These are phyloP conservation scores for Paecilomyces sp. DNA, from an alignment of 2,329 filamentous ascomycete genomes.

Conservation along the genomic window DNA sequence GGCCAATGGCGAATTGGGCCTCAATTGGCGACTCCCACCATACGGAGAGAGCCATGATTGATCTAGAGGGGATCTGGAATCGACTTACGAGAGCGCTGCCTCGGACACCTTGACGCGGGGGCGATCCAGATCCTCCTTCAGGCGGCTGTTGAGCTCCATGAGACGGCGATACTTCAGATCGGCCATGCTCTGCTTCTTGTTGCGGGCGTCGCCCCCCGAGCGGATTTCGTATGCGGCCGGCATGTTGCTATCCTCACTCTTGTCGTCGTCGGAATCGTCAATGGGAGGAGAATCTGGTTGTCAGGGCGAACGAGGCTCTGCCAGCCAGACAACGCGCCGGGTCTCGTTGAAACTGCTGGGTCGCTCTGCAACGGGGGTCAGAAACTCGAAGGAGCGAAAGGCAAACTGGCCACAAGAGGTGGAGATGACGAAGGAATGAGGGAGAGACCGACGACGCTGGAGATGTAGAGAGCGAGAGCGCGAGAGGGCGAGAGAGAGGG, in stretches of 20 bases:
- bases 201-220: conserved; percentile 60
- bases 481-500: background rate
- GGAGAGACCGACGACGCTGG: background rate
- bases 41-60: background rate
- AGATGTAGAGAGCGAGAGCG: background rate
- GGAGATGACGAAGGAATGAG: background rate
- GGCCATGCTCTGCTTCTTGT: conserved; percentile 99
- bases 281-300: background rate
- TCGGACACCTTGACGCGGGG: conserved; percentile 94
- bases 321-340: background rate
- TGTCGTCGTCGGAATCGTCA: background rate
- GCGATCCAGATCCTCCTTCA: conserved; percentile 92
- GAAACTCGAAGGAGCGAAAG: background rate
- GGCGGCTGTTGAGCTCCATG: conserved; percentile 91
- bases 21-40: background rate
- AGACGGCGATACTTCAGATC: conserved; percentile 93
- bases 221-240: conserved; percentile 59
- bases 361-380: background rate
- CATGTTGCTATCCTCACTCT: conserved; percentile 34
- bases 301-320: background rate
- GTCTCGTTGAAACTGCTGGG: background rate
- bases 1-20: background rate
- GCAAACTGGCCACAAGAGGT: background rate
- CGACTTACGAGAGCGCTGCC: conserved; percentile 71
- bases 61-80: conserved; percentile 1